Evolutionary conservation across 2,329 filamentous ascomycete species (phyloP).

Genomic region (Nectriaceae sp.): DNA sequence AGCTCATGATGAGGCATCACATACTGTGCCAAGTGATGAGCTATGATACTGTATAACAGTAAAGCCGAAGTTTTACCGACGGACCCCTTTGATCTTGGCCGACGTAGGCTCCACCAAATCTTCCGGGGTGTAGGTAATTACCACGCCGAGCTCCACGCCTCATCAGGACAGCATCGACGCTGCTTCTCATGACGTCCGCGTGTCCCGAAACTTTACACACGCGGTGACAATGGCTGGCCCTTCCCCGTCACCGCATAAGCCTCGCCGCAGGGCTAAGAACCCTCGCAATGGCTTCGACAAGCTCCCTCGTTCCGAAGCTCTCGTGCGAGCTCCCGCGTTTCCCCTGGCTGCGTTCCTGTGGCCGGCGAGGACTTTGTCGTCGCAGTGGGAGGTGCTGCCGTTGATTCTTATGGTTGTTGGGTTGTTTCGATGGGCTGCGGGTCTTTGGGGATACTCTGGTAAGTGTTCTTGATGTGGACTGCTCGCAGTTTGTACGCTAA

Average conservation of each 20-base stretch:
- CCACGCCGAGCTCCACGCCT: conserved; percentile 13
- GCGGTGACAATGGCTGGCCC: conserved; percentile 52
- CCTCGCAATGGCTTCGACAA: conserved; percentile 43
- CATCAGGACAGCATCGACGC: conserved; percentile 13
- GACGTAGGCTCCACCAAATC: conserved; percentile 19
- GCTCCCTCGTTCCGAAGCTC: conserved; percentile 39
- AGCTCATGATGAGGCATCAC: conserved; percentile 10
- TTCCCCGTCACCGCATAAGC: conserved; percentile 59
- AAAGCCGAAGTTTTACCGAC: conserved; percentile 22
- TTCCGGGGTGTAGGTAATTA: conserved; percentile 19
- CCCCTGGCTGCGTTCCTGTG: conserved; percentile 93
- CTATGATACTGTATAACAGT: conserved; percentile 5
- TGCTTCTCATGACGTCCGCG: conserved; percentile 21
- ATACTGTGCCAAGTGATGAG: conserved; percentile 14
- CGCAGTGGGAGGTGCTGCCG: conserved; percentile 91
- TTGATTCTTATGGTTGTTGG: conserved; percentile 87
- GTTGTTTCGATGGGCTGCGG: conserved; percentile 89
- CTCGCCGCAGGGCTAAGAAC: conserved; percentile 60
- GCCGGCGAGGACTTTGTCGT: conserved; percentile 80
- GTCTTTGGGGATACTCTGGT: conserved; percentile 96
- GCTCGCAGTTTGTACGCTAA: too few relatives aligned
- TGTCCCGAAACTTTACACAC: conserved; percentile 8
- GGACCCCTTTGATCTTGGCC: conserved; percentile 8
- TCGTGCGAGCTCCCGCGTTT: conserved; percentile 70
- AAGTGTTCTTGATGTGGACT: conserved; percentile 22